These are phyloP conservation scores for Pezicula neosporulosa DNA, from an alignment of 2,329 filamentous ascomycete species.

Conservation along the genomic window DNA sequence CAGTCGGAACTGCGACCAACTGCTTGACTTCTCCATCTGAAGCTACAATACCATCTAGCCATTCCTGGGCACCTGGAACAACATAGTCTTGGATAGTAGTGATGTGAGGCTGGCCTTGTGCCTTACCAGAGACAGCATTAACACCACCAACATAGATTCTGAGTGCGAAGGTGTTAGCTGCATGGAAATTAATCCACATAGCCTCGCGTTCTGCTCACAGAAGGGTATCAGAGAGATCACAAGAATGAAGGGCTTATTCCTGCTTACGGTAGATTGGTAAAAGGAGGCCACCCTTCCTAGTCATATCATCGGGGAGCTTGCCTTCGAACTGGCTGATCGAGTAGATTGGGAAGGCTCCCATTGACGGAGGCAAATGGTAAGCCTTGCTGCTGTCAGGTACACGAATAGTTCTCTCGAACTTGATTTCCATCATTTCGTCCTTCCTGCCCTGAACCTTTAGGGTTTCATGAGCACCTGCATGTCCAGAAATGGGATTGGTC, in stretches of 20 bases:
- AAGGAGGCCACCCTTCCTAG: slow-evolving; percentile 39
- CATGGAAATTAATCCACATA: slow-evolving; percentile 37
- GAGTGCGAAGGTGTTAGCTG: slow-evolving; percentile 28
- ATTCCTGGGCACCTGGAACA: slow-evolving; percentile 33
- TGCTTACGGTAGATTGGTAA: slow-evolving; percentile 38
- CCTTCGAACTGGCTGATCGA: slow-evolving; percentile 28
- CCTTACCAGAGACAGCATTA: slow-evolving; percentile 36
- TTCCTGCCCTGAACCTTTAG: no score
- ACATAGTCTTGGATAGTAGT: slow-evolving; percentile 38
- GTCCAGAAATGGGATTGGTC: no score
- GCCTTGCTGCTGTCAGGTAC: slow-evolving; percentile 35
- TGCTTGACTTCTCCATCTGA: slow-evolving; percentile 33
- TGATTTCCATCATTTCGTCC: no score
- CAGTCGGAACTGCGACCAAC: slow-evolving; percentile 38
- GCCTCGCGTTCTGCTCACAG: slow-evolving; percentile 33
- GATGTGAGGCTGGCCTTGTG: slow-evolving; percentile 16
- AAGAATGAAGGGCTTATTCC: background rate
- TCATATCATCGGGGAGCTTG: slow-evolving; percentile 31
- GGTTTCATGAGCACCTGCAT: no score
- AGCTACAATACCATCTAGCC: slow-evolving; percentile 39
- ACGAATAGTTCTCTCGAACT: slow-evolving; percentile 29
- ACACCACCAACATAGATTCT: slow-evolving; percentile 37
- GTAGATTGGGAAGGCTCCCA: slow-evolving; percentile 37
- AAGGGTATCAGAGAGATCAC: background rate
- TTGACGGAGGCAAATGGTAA: slow-evolving; percentile 31